Percentiles rank a stretch among this genome's conserved stretches.
Evolutionary conservation across 768 basidiomycete species (phyloP).

Genomic region (Trametes cingulata): DNA sequence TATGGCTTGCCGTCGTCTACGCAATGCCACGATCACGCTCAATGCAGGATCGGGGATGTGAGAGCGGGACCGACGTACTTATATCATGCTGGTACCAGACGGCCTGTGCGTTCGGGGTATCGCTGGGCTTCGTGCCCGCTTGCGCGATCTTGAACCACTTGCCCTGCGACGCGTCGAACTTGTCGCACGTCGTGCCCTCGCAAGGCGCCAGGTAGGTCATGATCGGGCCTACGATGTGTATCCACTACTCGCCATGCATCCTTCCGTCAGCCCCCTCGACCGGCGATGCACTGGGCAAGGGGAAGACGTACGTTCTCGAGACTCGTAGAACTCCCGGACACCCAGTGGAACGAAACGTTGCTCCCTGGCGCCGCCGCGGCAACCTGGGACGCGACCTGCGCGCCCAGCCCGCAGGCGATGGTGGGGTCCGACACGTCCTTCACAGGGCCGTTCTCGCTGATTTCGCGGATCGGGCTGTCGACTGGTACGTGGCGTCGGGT

Average conservation of each 20-base stretch:
- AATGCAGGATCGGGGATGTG: neutral
- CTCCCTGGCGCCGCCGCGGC: conserved; percentile 60
- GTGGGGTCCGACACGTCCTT: conserved; percentile 53
- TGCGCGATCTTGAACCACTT: conserved; percentile 58
- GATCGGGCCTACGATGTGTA: conserved; percentile 65
- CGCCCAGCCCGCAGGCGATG: conserved; percentile 58
- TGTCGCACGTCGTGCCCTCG: conserved; percentile 51
- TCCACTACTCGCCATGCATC: conserved; percentile 40
- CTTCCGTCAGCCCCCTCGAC: neutral
- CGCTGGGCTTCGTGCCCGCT: conserved; percentile 36
- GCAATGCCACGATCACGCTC: neutral
- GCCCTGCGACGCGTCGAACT: conserved; percentile 57
- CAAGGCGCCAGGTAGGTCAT: conserved; percentile 74
- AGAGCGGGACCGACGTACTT: neutral
- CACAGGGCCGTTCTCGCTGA: conserved; percentile 42
- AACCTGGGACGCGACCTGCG: conserved; percentile 45
- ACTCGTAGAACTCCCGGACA: conserved; percentile 38
- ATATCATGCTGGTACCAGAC: neutral
- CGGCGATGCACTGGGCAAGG: neutral
- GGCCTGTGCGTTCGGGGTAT: neutral
- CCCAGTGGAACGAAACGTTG: conserved; percentile 53
- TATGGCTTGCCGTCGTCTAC: neutral
- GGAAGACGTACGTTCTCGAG: neutral
- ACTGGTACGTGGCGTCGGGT: neutral
- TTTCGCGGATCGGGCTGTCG: conserved; percentile 38